Evolutionary conservation across 345 rosid species (phyloP), one percentile per base, ranked within the genome.

Genomic region (Murraya paniculata): DNA sequence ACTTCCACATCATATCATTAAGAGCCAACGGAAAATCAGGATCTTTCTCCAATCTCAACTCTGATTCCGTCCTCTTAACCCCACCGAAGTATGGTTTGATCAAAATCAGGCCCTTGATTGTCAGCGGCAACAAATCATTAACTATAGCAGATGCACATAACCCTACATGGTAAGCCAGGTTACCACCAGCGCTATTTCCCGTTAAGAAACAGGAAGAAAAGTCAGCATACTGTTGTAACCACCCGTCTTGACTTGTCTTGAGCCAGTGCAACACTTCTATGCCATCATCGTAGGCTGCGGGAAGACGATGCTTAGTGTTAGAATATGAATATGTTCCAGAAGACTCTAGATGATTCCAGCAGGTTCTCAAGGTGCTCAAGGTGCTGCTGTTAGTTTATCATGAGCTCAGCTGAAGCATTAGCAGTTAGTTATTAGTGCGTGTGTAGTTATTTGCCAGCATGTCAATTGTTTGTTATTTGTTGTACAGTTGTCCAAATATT

Each of bases 41-140:
- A 45, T 85, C 85, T 56, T 83, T 77, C n/a, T 2, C 74, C 24
- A 84, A 35, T 57, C 81, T 81, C 28, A 85, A 24, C 82, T 93
- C 97, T 2, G 93, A 87, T 38, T 25, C 84, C 1, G 82, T 77
- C 68, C 94, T 69, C 30, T 78, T 75, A 61, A 9, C 39, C 21
- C 93, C 97, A 10, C 97, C 87, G 45, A 93, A 90, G 85, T 84
- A 89, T 0, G 93, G 86, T 28, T 89, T 90, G 68, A 88, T 88
- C 78, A 91, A 64, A 58, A 93, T 84, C 85, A 89, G 48, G 78
- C 97, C 95, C 25, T 71, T 81, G 91, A 93, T 88, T 77, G 66
- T 86, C 67, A 93, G 72, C 27, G 92, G 85, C 3, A 38, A 58
- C 10, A 91, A 79, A 41, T 82, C 75, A 1, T 48, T 57, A 8